Percentiles rank a stretch among this genome's conserved stretches.
Evolutionary conservation across 2,329 filamentous ascomycete genomes (phyloP).

Genomic region (Phaeoacremonium minimum): DNA sequence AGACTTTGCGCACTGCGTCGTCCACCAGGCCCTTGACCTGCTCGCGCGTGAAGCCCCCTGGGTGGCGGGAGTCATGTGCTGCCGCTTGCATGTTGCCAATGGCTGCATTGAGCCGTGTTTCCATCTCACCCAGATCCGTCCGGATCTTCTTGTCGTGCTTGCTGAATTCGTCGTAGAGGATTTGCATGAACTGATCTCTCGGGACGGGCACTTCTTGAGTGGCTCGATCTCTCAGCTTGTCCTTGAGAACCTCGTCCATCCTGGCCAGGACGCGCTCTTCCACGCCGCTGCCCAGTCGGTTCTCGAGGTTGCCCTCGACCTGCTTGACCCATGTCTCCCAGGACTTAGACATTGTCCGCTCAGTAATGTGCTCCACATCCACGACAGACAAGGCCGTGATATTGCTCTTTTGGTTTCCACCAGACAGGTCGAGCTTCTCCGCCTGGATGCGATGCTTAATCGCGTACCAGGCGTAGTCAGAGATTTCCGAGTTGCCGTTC

Average conservation of each 20-base stretch:
- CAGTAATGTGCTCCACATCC: slow-evolving; percentile 20
- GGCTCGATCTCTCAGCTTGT: slow-evolving; percentile 15
- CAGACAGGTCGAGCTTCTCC: slow-evolving; percentile 16
- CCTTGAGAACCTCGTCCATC: slow-evolving; percentile 27
- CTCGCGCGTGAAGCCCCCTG: slow-evolving; percentile 26
- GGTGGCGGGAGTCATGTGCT: slow-evolving; percentile 16
- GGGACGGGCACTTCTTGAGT: slow-evolving; percentile 33
- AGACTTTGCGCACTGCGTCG: slow-evolving; percentile 33
- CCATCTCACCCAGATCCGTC: slow-evolving; percentile 32
- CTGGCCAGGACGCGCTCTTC: slow-evolving; percentile 17
- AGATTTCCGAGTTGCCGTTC: slow-evolving; percentile 31
- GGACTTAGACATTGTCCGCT: slow-evolving; percentile 26
- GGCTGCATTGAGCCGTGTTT: slow-evolving; percentile 16
- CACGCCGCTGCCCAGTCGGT: slow-evolving; percentile 15
- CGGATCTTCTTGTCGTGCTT: slow-evolving; percentile 32
- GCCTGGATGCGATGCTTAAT: slow-evolving; percentile 35
- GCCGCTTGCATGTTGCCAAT: slow-evolving; percentile 22
- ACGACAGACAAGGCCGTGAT: slow-evolving; percentile 20
- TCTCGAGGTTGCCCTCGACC: slow-evolving; percentile 39
- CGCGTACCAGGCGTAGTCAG: slow-evolving; percentile 42
- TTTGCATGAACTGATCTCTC: slow-evolving; percentile 42
- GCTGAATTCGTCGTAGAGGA: slow-evolving; percentile 33
- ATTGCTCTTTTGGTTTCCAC: background rate
- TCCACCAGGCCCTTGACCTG: slow-evolving; percentile 38
- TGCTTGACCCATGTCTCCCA: slow-evolving; percentile 50